Base-by-base conservation (phyloP, 805 yeast genomes). In the Candida piceae region DNA sequence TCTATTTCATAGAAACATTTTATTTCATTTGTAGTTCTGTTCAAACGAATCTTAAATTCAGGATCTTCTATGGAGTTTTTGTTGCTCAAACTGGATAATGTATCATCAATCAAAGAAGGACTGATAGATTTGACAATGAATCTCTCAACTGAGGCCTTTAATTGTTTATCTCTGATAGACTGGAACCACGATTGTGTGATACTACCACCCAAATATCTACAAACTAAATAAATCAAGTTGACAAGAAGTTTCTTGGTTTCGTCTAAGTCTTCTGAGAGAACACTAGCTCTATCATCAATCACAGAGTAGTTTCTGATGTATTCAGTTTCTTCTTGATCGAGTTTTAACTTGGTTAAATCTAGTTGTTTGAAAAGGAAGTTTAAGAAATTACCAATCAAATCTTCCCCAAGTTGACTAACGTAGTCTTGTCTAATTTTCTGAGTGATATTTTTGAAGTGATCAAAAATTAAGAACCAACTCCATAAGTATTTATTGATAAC, bases 1-100 rank as follows among this genome's bases (percentile, higher is more conserved):
- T 89, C 97, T 39, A 89, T 84, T 31, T 77, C 66, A 56, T 84
- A 88, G 1, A 71, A 64, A 1, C 87, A 80, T 44, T 72, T 80
- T 41, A 89, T 76, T 55, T 87, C 96, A 45, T 76, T 74, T 2
- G 76, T 64, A 4, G 69, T 64, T 36, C 64, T 68, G 52, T 80
- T 81, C 22, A 86, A 68, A 54, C 76, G 81, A 34, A 87, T 72
- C 2, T 72, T 69, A 58, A 76, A 67, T 21, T 69, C 70, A 12
- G 67, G 70, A 37, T 69, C 76, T 34, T 52, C 56, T 4, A 53
- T 11, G 2, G 41, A 23, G 6, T 38, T 43, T 20, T 53, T 52
- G 15, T 46, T 39, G 13, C 72, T 67, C 17, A 58, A 40, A 2
- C 50, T 43, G 1, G 48, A 41, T 16, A 88, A 56, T 42, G 84